These are phyloP conservation scores for Vigna reflexopilosa DNA, from an alignment of 306 rosid genomes.

Conservation along the genomic window DNA sequence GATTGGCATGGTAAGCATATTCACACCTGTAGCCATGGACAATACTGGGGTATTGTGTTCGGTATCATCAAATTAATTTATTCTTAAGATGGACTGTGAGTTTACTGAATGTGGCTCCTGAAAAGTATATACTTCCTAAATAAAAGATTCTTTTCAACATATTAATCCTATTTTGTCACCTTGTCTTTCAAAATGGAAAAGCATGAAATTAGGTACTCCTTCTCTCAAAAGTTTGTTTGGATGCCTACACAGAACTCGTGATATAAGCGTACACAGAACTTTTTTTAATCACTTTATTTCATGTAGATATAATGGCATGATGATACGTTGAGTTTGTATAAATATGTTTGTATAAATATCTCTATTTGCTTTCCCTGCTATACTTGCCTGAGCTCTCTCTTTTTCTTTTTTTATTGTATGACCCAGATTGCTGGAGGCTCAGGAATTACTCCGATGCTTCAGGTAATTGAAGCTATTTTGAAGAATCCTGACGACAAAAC, in stretches of 20 bases:
- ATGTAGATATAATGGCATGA: constrained; percentile 20
- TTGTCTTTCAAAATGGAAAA: constrained; percentile 12
- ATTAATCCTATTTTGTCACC: constrained; percentile 38
- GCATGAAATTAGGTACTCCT: constrained; percentile 10
- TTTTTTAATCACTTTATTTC: constrained; percentile 16
- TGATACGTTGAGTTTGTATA: constrained; percentile 28
- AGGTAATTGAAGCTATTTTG: constrained; percentile 91
- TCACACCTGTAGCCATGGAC: constrained; percentile 23
- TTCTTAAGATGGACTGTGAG: neutral
- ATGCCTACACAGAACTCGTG: neutral
- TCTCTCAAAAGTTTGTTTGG: constrained; percentile 32
- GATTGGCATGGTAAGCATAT: constrained; percentile 88
- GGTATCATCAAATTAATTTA: constrained; percentile 8
- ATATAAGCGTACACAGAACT: neutral
- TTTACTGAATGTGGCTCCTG: constrained; percentile 8
- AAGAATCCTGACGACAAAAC: constrained; percentile 92
- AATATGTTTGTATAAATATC: constrained; percentile 24
- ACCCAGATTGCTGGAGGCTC: constrained; percentile 94
- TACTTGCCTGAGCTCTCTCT: constrained; percentile 7
- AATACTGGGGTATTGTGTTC: constrained; percentile 29
- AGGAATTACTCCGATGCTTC: constrained; percentile 99
- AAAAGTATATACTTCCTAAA: neutral
- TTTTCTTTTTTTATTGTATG: constrained; percentile 7
- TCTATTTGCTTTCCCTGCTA: constrained; percentile 28
- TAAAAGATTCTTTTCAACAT: neutral